A percentile compares a stretch with the other conserved stretches of the same genome.
These are phyloP conservation scores for Dothideomycetidae sp. DNA, from an alignment of 2,329 filamentous ascomycete genomes.

Conservation along the genomic window DNA sequence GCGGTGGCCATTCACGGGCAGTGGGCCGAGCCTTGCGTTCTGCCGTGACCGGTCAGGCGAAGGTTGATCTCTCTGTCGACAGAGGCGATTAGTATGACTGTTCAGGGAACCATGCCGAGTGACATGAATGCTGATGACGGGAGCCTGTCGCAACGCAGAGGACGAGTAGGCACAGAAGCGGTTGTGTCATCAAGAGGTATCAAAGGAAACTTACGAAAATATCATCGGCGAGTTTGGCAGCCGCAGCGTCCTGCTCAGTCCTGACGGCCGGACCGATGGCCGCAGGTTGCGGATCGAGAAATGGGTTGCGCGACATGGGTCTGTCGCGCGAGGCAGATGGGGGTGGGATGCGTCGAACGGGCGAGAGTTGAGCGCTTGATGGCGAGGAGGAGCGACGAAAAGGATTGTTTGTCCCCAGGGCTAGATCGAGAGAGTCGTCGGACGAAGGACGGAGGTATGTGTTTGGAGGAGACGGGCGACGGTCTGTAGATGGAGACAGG, in stretches of 20 bases:
- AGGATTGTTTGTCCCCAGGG: constrained; percentile 63
- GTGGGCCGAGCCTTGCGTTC: constrained; percentile 31
- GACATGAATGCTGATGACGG: constrained; percentile 1
- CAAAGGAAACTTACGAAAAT: constrained; percentile 53
- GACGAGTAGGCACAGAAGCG: not conserved
- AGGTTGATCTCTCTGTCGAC: constrained; percentile 49
- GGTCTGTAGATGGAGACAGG: constrained; percentile 5
- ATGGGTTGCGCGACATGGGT: constrained; percentile 59
- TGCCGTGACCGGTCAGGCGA: constrained; percentile 44
- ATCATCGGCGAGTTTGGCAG: constrained; percentile 46
- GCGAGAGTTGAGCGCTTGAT: constrained; percentile 22
- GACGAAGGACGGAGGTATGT: not conserved
- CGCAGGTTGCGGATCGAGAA: constrained; percentile 40
- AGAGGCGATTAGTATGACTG: constrained; percentile 31
- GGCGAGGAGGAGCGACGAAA: constrained; percentile 54
- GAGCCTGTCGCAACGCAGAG: constrained; percentile 3
- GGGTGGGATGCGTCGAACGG: constrained; percentile 20
- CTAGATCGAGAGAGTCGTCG: constrained; percentile 30
- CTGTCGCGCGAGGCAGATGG: constrained; percentile 43
- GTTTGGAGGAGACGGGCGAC: constrained; percentile 8
- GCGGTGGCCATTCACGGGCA: constrained; percentile 40
- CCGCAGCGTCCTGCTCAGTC: constrained; percentile 30
- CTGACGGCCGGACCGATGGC: constrained; percentile 11
- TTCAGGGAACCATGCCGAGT: constrained; percentile 19
- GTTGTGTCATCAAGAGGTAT: constrained; percentile 6